Evolutionary conservation across 768 basidiomycete genomes (phyloP).

Genomic region (Dendrothele bispora): DNA sequence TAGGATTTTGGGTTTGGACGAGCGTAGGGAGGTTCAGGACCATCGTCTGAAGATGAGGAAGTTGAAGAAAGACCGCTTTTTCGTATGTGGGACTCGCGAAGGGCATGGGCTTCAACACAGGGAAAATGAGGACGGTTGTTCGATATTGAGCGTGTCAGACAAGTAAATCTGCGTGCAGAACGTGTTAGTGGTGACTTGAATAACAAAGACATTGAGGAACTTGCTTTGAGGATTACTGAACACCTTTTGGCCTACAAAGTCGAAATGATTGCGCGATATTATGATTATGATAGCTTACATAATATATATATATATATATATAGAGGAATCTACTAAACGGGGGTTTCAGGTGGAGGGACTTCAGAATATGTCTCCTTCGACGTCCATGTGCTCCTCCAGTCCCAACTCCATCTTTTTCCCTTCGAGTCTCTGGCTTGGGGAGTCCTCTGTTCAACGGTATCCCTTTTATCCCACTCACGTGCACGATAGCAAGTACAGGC

Average conservation of each 20-base stretch:
- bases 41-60: conserved; percentile 40
- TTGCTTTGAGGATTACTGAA: conserved; percentile 1
- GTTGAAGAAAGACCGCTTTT: conserved; percentile 25
- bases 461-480: too few relatives aligned
- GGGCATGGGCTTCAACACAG: conserved; percentile 82
- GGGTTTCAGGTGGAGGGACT: too few relatives aligned
- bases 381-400: too few relatives aligned
- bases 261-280: not conserved
- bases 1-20: conserved; percentile 78
- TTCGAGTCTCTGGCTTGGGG: too few relatives aligned
- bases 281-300: too few relatives aligned
- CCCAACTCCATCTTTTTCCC: too few relatives aligned
- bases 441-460: too few relatives aligned
- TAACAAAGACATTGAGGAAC: conserved; percentile 1
- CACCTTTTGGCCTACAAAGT: not conserved
- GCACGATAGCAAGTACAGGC: too few relatives aligned
- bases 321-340: too few relatives aligned
- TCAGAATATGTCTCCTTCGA: too few relatives aligned
- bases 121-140: conserved; percentile 47
- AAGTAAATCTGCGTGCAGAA: too few relatives aligned
- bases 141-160: conserved; percentile 6
- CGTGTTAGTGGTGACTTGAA: conserved; percentile 2
- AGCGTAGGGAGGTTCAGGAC: conserved; percentile 83
- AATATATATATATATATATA: too few relatives aligned
- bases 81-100: conserved; percentile 58